Evolutionary conservation across 2,329 filamentous ascomycete species (phyloP).

Genomic region (Pseudogymnoascus sp.): DNA sequence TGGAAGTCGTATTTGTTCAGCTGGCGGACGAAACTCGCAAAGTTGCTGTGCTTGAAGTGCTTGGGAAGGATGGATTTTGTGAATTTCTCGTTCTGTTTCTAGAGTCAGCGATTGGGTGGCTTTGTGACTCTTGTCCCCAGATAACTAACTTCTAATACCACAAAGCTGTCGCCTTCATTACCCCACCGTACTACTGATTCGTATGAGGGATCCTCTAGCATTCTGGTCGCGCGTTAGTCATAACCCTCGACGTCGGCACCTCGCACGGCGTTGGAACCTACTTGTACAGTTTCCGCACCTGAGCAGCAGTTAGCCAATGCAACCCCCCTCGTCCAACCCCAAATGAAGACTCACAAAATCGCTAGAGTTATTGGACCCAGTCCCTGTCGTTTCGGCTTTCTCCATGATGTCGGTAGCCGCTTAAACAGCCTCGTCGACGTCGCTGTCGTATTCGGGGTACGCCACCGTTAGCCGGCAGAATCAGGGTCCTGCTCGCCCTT

Average conservation of each 20-base stretch:
- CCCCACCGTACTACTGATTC: conserved; percentile 92
- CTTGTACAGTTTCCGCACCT: conserved; percentile 99
- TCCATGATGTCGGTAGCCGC: conserved; percentile 23
- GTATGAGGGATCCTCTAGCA: conserved; percentile 93
- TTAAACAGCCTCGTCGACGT: neutral
- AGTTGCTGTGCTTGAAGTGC: conserved; percentile 98
- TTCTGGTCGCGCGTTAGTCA: conserved; percentile 47
- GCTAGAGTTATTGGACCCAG: conserved; percentile 69
- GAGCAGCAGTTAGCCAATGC: conserved; percentile 19
- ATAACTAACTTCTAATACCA: conserved; percentile 77
- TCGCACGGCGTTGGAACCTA: conserved; percentile 38
- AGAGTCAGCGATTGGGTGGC: conserved; percentile 18
- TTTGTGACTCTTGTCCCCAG: neutral
- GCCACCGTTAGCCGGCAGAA: conserved; percentile 3
- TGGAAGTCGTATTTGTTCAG: conserved; percentile 98
- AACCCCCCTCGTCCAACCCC: conserved; percentile 10
- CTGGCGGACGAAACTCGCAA: conserved; percentile 91
- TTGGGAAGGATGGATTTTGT: conserved; percentile 95
- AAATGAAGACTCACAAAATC: conserved; percentile 68
- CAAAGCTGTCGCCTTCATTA: conserved; percentile 88
- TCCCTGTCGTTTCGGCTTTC: conserved; percentile 25
- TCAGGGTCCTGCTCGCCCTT: conserved; percentile 6
- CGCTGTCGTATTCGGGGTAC: neutral
- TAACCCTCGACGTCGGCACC: conserved; percentile 22
- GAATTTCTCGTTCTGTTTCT: conserved; percentile 82